Conservation (phyloP, 1,284 basidiomycete species). For the Leucoagaricus sp. region DNA sequence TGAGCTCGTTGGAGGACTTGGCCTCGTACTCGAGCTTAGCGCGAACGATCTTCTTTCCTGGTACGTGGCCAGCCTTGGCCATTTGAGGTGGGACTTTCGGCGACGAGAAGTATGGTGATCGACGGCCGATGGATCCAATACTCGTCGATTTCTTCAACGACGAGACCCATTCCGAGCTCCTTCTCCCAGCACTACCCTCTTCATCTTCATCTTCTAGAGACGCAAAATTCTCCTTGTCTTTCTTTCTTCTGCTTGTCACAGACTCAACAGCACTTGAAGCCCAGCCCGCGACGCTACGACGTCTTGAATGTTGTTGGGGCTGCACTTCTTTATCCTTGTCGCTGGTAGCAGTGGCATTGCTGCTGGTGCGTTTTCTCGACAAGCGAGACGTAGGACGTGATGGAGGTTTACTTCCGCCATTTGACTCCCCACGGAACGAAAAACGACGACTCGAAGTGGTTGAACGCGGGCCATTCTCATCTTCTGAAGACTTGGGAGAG, state of each 20-base stretch:
- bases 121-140: constrained; percentile 32
- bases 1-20: constrained; percentile 68
- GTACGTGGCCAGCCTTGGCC: constrained; percentile 45
- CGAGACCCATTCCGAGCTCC: constrained; percentile 15
- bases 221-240: constrained; percentile 63
- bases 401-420: constrained; percentile 39
- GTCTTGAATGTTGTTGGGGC: constrained; percentile 36
- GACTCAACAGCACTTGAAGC: constrained; percentile 61
- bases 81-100: constrained; percentile 46
- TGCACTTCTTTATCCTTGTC: constrained; percentile 29
- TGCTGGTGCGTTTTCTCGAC: constrained; percentile 62
- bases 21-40: constrained; percentile 76
- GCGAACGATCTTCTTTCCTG: constrained; percentile 58
- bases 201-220: constrained; percentile 50
- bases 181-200: constrained; percentile 17
- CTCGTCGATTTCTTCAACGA: constrained; percentile 28
- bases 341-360: constrained; percentile 39
- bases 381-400: constrained; percentile 56
- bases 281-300: constrained; percentile 63
- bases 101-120: constrained; percentile 33
- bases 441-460: constrained; percentile 29
- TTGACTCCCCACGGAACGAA: constrained; percentile 39
- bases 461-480: constrained; percentile 30
- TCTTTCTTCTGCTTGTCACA: constrained; percentile 63
- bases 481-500: constrained; percentile 37